Evolutionary conservation across 371 early-diverging fungal species (phyloP).

Genomic region (Homolaphlyctis polyrhiza): DNA sequence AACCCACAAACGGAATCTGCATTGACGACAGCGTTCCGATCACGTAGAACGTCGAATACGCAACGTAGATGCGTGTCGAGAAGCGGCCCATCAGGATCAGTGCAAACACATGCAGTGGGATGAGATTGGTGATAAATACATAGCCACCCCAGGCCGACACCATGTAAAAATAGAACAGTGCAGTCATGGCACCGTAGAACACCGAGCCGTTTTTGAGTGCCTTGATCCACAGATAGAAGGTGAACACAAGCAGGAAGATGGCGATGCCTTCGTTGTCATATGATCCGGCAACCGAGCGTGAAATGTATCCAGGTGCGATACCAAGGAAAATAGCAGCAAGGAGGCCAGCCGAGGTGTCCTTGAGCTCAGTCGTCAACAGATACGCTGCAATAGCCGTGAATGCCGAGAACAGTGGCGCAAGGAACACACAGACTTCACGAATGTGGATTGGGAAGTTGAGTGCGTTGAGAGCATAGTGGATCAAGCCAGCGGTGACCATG

Average conservation of each 20-base stretch:
- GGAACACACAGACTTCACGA: slow-evolving; percentile 94
- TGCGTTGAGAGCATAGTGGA: slow-evolving; percentile 85
- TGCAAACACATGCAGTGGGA: slow-evolving; percentile 94
- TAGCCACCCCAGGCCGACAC: slow-evolving; percentile 99
- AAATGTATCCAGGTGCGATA: slow-evolving; percentile 98
- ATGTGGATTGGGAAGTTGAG: slow-evolving; percentile 94
- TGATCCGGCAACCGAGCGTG: slow-evolving; percentile 98
- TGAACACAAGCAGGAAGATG: slow-evolving; percentile 94
- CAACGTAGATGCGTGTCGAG: slow-evolving; percentile 86
- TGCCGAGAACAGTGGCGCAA: slow-evolving; percentile 94
- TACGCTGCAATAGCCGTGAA: slow-evolving; percentile 92
- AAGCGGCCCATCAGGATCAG: slow-evolving; percentile 95
- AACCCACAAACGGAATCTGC: slow-evolving; percentile 99
- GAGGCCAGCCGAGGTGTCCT: slow-evolving; percentile 86
- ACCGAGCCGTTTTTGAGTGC: slow-evolving; percentile 89
- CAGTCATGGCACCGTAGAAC: slow-evolving; percentile 78
- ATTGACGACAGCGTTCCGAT: slow-evolving; percentile 94
- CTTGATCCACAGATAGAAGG: slow-evolving; percentile 95
- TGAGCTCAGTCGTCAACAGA: slow-evolving; percentile 82
- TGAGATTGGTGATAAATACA: slow-evolving; percentile 97
- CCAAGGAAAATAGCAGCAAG: slow-evolving; percentile 96
- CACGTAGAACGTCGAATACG: slow-evolving; percentile 95
- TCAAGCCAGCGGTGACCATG: slow-evolving; percentile 95
- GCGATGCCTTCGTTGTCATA: slow-evolving; percentile 99
- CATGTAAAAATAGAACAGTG: slow-evolving; percentile 98